Base-by-base conservation (phyloP, 1,284 basidiomycete species). In the Gymnopus androsaceus region DNA sequence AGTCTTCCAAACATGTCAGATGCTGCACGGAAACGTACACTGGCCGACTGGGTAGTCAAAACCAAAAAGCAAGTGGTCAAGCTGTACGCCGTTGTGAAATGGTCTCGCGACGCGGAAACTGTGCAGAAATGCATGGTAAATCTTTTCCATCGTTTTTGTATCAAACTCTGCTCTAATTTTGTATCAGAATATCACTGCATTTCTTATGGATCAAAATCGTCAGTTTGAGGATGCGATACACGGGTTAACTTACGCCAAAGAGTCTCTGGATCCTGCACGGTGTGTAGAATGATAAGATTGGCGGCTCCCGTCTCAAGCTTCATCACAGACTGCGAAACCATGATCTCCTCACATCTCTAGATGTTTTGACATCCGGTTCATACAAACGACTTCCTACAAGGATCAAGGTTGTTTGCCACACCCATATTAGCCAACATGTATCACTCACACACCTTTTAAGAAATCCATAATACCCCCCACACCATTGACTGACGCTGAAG, bases 11-110 rank as follows among this genome's bases (percentile, higher is more conserved):
- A 87, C 61, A 86, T 90, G 79, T 87, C 90, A 12, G 92, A 94
- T 66, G 75, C 76, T n/a, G 87, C 86, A 34, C 82, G 91, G 48
- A 94, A 95, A 66, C 83, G 88, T 31, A 87, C 82, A 23, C 77
- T 96, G 38, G 91, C 92, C 9, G 89, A 94, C 62, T 95, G 91
- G 80, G 92, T 94, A 1, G 85, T 94, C 28, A 87, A 88, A 67
- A 90, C 85, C 11, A 91, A 95, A 72, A 90, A 92, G 64, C 92
- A 95, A 64, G 84, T 94, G 44, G 87, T 94, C 48, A 96, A 95
- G 72, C 72, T 96, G 15, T 92, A 94, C 63, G 92, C 92, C 4
- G 82, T 92, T 37, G 81, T 83, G 17, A 89, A 91, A 64, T 95
- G 92, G 92, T 81, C 88, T 23, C 78, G 88, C 59, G 90, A 93